A percentile compares a stretch with the other conserved stretches of the same genome.
These are phyloP conservation scores for Daldinia eschscholtzii DNA, from an alignment of 2,329 filamentous ascomycete species.

Conservation along the genomic window DNA sequence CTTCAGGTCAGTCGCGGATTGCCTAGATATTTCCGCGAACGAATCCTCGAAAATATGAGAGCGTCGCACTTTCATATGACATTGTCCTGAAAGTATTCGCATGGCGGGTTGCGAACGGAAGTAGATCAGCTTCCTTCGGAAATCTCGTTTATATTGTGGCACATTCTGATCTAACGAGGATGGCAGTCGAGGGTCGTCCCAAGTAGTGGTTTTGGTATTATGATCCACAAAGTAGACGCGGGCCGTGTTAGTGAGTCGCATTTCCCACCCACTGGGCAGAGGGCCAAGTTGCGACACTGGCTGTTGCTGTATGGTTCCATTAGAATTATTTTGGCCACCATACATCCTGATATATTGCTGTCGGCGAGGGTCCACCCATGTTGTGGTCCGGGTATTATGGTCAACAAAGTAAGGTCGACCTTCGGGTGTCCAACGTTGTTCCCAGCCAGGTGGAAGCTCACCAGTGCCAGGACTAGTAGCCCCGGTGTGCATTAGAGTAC, in stretches of 20 bases:
- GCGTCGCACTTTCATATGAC: conserved; percentile 96
- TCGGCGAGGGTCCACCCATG: conserved; percentile 96
- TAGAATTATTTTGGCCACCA: conserved; percentile 84
- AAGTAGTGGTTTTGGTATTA: conserved; percentile 99
- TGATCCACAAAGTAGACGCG: conserved; percentile 99
- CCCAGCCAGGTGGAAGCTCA: conserved; percentile 95
- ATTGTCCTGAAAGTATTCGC: conserved; percentile 94
- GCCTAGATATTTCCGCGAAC: conserved; percentile 97
- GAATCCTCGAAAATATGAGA: conserved; percentile 99
- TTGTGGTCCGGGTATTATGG: conserved; percentile 97
- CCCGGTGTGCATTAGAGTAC: conserved; percentile 94
- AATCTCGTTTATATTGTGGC: conserved; percentile 99
- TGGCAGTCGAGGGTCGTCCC: conserved; percentile 95
- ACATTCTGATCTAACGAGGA: conserved; percentile 98
- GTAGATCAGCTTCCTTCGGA: conserved; percentile 97
- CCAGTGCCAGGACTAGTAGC: conserved; percentile 94
- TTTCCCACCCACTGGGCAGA: conserved; percentile 97
- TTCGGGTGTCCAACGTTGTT: conserved; percentile 95
- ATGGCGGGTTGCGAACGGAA: conserved; percentile 98
- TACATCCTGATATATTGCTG: conserved; percentile 99
- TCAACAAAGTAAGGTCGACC: conserved; percentile 97
- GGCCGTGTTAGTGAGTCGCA: conserved; percentile 98
- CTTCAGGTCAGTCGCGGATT: conserved; percentile 95
- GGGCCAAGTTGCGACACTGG: conserved; percentile 97
- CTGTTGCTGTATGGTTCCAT: conserved; percentile 93